A percentile compares a stretch with the other conserved stretches of the same genome.
Conservation (phyloP, 495 filamentous ascomycete species). For the Penicillium samsonianum region DNA sequence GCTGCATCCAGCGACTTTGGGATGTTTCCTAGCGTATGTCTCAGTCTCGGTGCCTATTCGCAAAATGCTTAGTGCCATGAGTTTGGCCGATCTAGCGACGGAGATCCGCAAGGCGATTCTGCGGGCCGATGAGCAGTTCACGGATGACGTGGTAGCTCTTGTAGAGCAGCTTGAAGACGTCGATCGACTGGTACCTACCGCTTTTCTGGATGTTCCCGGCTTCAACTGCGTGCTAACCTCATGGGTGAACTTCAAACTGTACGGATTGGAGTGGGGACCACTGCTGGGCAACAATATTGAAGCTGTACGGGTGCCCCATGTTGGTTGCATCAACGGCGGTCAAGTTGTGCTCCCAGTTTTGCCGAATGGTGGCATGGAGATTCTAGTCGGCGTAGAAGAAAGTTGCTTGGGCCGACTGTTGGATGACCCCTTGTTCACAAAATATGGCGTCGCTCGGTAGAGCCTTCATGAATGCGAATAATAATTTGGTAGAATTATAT, state of each 20-base stretch:
- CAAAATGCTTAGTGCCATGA: constrained; percentile 17
- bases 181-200: constrained; percentile 31
- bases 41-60: constrained; percentile 19
- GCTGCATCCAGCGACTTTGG: constrained; percentile 32
- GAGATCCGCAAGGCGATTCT: constrained; percentile 32
- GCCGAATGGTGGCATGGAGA: constrained; percentile 38
- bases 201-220: constrained; percentile 38
- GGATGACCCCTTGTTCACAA: constrained; percentile 30
- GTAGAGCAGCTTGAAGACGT: constrained; percentile 28
- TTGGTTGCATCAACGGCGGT: constrained; percentile 36
- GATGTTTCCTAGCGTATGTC: constrained; percentile 37
- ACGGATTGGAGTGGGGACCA: constrained; percentile 37
- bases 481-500: too few relatives aligned
- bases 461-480: background rate
- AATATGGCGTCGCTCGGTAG: constrained; percentile 27
- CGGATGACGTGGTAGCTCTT: constrained; percentile 29
- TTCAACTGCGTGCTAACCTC: constrained; percentile 35
- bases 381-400: constrained; percentile 37
- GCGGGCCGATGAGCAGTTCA: constrained; percentile 27
- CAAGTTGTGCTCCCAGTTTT: constrained; percentile 38
- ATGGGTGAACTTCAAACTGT: constrained; percentile 35
- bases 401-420: constrained; percentile 27
- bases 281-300: constrained; percentile 34
- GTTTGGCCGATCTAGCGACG: constrained; percentile 33
- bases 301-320: constrained; percentile 33